Evolutionary conservation across 2,329 filamentous ascomycete species (phyloP), one percentile per base, ranked within the genome.

Genomic region (Aspergillus melleus): DNA sequence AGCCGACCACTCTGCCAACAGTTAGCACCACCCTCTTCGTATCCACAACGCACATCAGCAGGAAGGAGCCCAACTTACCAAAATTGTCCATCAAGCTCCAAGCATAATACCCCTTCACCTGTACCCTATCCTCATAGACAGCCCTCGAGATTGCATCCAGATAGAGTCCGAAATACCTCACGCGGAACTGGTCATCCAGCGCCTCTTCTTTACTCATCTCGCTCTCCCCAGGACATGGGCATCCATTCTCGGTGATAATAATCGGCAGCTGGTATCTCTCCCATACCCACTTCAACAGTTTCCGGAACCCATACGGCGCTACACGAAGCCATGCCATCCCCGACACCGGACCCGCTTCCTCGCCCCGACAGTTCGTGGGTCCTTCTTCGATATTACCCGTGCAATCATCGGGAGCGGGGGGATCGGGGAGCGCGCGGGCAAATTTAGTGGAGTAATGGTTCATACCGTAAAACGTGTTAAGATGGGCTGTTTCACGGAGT

Each of bases 41-140:
- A 14, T 4, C 19, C 11, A 30, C 29, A 4, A 30, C 16, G 6
- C 49, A 51, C 16, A 51, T n/a, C 16, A 26, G 20, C n/a, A 19
- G 14, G 16, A 49, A 6, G 3, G 10, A 16, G 12, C 6, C 6
- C 16, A 24, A 16, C 42, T 12, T 53, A 64, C 61, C 61, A 19
- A 61, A 66, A 26, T 64, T 66, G 52, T 64, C 65, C 60, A 63
- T 61, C 14, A 65, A 50, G 44, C 53, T 57, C 63, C 63, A 65
- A 1, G 57, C 63, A 46, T 49, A 63, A 36, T 63, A 65, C 2
- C 61, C 61, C 14, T 26, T 22, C 12, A 65, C 50, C 12, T 29
- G 4, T 2, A 60, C 55, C 26, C 49, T 49, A 50, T 61, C 60
- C 32, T 61, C 55, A 16, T 51, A 42, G 8, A 61, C 54, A 12